A percentile compares a stretch with the other conserved stretches of the same genome.
These are phyloP conservation scores for Fusarium acutatum DNA, from an alignment of 2,329 filamentous ascomycete species.

Conservation along the genomic window DNA sequence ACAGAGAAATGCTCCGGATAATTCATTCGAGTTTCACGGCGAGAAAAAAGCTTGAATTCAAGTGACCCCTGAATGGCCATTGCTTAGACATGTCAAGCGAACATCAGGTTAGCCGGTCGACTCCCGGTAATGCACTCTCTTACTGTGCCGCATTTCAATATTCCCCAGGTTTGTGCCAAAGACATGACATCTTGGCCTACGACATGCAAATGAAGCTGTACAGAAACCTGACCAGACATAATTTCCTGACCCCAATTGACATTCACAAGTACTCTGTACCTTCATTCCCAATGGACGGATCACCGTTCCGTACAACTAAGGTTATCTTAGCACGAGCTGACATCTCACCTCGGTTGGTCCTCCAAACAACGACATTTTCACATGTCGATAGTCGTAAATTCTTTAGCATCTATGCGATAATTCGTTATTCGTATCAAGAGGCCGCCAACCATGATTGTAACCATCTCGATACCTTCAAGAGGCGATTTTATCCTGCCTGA, in stretches of 20 bases:
- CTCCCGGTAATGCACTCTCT: not conserved
- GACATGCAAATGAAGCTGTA: constrained; percentile 12
- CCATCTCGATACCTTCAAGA: not conserved
- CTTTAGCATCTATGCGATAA: constrained; percentile 13
- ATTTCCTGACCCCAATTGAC: not conserved
- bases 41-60: constrained; percentile 1
- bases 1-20: constrained; percentile 2
- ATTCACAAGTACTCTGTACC: constrained; percentile 10
- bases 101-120: not conserved
- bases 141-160: constrained; percentile 14
- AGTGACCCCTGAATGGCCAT: not conserved
- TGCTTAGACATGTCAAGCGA: not conserved
- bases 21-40: not conserved
- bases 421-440: not conserved
- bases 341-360: constrained; percentile 18
- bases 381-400: constrained; percentile 11
- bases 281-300: not conserved
- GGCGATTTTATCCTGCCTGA: not conserved
- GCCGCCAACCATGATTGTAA: not conserved
- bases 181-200: not conserved
- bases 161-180: constrained; percentile 10
- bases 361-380: constrained; percentile 10
- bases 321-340: constrained; percentile 35
- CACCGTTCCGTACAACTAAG: constrained; percentile 18
- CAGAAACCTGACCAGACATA: not conserved